Evolutionary conservation across 306 rosid genomes (phyloP), one percentile per base, ranked within the genome.

Genomic region (Dicorynia guianensis): DNA sequence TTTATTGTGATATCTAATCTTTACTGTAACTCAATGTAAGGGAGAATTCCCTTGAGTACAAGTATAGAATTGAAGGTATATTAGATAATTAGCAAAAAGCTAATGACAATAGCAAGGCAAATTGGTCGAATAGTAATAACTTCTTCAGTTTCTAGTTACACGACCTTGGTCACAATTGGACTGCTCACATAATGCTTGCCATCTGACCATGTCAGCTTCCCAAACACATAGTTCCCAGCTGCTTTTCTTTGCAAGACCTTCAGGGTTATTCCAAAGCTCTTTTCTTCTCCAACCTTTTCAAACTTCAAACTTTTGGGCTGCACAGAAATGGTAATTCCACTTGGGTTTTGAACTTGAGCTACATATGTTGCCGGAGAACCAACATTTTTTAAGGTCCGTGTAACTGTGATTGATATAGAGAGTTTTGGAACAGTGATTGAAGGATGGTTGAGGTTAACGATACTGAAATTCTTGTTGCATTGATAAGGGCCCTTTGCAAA

Each of bases 191-290:
- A 35, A 83, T 90, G 97, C 76, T 76, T 86, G 4, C 93, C 87
- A 80, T 94, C 98, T 69, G 95, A 86, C 97, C 98, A 94, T 60
- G 77, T 71, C 76, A 94, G 64, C 57, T 75, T 84, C 52, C 98
- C 97, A 79, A 88, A 94, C 40, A 79, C 92, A 56, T 90, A 92
- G 40, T 77, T 66, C 63, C 69, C 73, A 17, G 81, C 76, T 46
- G 61, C 79, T 30, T 70, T 80, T 35, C 63, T 76, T 67, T 83
- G 33, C 74, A 67, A 74, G 3, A 65, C 82, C 81, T 80, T 78
- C 49, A 94, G 58, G 49, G 65, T 76, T 52, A 90, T 75, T 11
- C 77, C 56, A 73, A 92, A 92, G 70, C 76, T 83, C 83, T 82
- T 89, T 63, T 92, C 89, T 82, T 92, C 91, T 20, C 91, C 97